phyloP scores from a whole-genome alignment of 768 basidiomycete species.

The Mycena albidolilacea region DNA sequence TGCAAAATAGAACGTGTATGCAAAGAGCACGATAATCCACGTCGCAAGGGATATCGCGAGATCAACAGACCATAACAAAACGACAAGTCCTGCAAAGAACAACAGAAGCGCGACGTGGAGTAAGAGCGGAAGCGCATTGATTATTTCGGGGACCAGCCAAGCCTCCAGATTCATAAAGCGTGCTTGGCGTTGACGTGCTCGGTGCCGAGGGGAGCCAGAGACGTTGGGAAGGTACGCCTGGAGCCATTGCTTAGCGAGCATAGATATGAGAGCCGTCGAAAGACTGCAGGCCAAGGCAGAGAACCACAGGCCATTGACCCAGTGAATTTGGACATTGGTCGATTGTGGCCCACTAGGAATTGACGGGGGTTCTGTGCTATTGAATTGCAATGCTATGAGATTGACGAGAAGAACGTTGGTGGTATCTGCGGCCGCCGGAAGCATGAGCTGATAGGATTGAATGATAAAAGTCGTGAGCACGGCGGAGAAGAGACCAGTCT shows the following conservation, averaged over 20 bases:
- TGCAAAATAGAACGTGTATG: conserved; percentile 54
- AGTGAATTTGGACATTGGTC: conserved; percentile 45
- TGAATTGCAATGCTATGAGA: conserved; percentile 47
- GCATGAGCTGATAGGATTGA: conserved; percentile 57
- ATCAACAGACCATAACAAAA: conserved; percentile 57
- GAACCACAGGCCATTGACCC: conserved; percentile 65
- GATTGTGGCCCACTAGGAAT: conserved; percentile 34
- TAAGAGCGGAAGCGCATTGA: conserved; percentile 57
- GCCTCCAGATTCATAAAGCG: conserved; percentile 52
- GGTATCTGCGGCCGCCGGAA: conserved; percentile 50
- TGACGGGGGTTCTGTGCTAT: conserved; percentile 34
- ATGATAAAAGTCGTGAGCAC: conserved; percentile 62
- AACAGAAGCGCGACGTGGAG: conserved; percentile 58
- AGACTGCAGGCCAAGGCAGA: conserved; percentile 59
- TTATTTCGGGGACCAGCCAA: conserved; percentile 58
- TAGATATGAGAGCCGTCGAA: conserved; percentile 59
- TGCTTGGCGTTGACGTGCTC: conserved; percentile 55
- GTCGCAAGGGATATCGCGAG: conserved; percentile 51
- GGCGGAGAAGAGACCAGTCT: conserved; percentile 62
- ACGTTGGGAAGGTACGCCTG: conserved; percentile 51
- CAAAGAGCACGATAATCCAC: conserved; percentile 52
- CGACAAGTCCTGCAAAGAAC: conserved; percentile 59
- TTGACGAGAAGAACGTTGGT: conserved; percentile 54
- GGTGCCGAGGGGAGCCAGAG: conserved; percentile 55
- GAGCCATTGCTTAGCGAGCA: conserved; percentile 64